phyloP scores from a whole-genome alignment of 2,329 filamentous ascomycete species.

The Fusarium irregulare region DNA sequence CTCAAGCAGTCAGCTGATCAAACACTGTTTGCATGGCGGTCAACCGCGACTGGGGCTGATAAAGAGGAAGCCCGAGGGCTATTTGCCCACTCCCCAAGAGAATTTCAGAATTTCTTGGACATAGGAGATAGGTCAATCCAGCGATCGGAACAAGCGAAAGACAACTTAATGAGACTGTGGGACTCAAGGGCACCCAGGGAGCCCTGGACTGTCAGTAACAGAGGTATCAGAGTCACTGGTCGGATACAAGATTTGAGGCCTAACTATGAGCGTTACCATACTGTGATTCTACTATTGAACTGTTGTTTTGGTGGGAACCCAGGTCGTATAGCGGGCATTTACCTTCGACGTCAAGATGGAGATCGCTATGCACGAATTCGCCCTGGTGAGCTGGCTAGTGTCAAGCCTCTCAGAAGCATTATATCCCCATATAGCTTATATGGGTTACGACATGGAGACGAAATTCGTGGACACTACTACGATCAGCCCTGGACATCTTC shows the following conservation, averaged over 20 bases:
- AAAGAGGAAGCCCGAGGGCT: not conserved
- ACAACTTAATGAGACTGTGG: not conserved
- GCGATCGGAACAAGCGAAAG: not conserved
- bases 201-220: not conserved
- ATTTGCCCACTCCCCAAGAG: not conserved
- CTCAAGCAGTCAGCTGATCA: conserved; percentile 50
- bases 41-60: not conserved
- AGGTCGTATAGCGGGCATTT: not conserved
- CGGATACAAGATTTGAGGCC: not conserved
- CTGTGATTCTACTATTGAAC: not conserved
- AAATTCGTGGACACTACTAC: not conserved
- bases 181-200: not conserved
- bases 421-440: not conserved
- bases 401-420: not conserved
- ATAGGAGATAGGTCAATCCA: not conserved
- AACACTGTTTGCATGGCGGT: conserved; percentile 48
- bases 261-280: not conserved
- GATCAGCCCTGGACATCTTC: not conserved
- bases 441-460: not conserved
- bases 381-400: not conserved
- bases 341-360: not conserved
- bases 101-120: not conserved
- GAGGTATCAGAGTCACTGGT: not conserved
- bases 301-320: not conserved
- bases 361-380: not conserved